A percentile compares a stretch with the other conserved stretches of the same genome.
Evolutionary conservation across 2,329 filamentous ascomycete species (phyloP).

Genomic region (Aspergillus pseudotamarii): DNA sequence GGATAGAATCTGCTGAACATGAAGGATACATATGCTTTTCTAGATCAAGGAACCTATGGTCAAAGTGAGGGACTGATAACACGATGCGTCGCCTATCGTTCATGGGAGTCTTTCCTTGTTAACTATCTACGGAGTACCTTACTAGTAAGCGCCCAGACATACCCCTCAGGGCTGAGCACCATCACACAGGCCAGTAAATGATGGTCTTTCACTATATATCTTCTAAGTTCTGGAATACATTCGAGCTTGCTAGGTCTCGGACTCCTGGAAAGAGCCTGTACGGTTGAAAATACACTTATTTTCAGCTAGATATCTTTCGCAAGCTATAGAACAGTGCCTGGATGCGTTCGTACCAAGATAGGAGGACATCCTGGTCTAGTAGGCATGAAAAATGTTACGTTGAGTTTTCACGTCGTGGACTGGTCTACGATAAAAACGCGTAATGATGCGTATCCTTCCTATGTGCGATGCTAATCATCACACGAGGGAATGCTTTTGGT

Average conservation of each 20-base stretch:
- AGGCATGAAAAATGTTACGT: too few species aligned
- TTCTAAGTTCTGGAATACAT: not conserved
- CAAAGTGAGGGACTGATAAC: not conserved
- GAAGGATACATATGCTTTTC: not conserved
- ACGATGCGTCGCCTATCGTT: not conserved
- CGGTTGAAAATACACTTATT: not conserved
- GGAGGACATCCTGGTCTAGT: not conserved
- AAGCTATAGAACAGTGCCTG: not conserved
- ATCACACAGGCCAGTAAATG: not conserved
- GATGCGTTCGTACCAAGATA: not conserved
- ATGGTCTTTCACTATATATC: not conserved
- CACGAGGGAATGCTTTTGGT: not conserved
- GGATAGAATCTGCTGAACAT: not conserved
- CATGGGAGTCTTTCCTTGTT: not conserved
- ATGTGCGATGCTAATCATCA: not conserved
- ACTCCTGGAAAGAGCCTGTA: not conserved
- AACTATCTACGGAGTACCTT: not conserved
- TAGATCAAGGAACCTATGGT: not conserved
- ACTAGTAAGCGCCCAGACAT: not conserved
- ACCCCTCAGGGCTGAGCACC: not conserved
- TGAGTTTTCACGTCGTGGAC: not conserved
- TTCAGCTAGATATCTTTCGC: not conserved
- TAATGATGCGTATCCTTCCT: not conserved
- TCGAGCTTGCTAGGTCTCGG: not conserved
- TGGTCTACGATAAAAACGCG: not conserved